Percentiles rank a stretch among this genome's conserved stretches.
These are phyloP conservation scores for Speleostelium caveatum DNA, from an alignment of 78 protist species.

Conservation along the genomic window DNA sequence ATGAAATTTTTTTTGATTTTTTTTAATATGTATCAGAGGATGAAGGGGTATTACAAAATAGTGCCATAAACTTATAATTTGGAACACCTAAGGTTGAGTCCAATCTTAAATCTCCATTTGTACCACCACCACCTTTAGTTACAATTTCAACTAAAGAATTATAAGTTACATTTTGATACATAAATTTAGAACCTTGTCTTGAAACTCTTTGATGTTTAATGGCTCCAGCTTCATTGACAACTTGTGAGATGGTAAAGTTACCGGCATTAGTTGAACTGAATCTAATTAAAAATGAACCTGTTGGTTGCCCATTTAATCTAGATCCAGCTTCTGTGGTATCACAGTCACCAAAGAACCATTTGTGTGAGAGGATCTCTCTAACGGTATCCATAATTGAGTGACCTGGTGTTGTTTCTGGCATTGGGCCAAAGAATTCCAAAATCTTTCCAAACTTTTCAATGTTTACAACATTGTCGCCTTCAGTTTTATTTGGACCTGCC, in stretches of 20 bases:
- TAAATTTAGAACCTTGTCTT: constrained; percentile 25
- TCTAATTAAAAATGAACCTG: constrained; percentile 78
- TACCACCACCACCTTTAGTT: constrained; percentile 62
- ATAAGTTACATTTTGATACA: constrained; percentile 48
- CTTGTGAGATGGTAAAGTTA: constrained; percentile 72
- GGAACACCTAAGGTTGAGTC: constrained; percentile 56
- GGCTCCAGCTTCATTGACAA: constrained; percentile 29
- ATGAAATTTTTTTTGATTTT: too few relatives aligned
- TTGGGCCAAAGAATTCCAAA: constrained; percentile 79
- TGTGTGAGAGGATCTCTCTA: constrained; percentile 64
- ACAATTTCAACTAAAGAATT: constrained; percentile 55
- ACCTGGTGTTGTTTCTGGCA: constrained; percentile 39
- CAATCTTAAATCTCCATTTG: constrained; percentile 51
- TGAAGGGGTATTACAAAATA: constrained; percentile 30
- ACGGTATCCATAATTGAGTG: constrained; percentile 68
- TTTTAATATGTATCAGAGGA: too few relatives aligned
- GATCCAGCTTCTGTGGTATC: constrained; percentile 75
- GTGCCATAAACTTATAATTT: constrained; percentile 55
- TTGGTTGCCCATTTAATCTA: constrained; percentile 72
- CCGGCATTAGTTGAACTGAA: constrained; percentile 76
- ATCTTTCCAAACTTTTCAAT: constrained; percentile 84
- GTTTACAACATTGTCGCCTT: constrained; percentile 75
- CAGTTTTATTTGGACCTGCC: constrained; percentile 60
- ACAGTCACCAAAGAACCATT: constrained; percentile 85
- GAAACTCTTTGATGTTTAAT: constrained; percentile 83